Evolutionary conservation across 306 rosid genomes (phyloP).

Genomic region (Hippophae gyantsensis): DNA sequence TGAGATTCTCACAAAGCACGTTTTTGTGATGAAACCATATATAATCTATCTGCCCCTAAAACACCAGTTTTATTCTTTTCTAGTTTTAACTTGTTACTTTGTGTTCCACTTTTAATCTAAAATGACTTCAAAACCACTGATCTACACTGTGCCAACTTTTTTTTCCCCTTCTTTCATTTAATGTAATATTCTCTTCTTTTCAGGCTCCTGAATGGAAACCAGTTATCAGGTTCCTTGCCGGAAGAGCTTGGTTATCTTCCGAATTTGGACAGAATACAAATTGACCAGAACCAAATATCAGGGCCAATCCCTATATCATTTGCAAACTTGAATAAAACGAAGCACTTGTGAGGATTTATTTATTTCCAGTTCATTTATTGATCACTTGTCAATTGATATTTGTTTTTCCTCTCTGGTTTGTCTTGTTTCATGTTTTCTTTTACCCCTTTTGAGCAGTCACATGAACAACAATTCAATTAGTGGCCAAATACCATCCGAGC

Average conservation of each 20-base stretch:
- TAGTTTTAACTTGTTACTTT: no score
- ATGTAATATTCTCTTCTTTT: not conserved
- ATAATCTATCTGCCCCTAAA: no score
- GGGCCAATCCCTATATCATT: conserved; percentile 47
- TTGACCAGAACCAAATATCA: conserved; percentile 41
- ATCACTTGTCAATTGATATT: conserved; percentile 8
- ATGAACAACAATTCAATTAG: conserved; percentile 59
- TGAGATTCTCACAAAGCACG: not conserved
- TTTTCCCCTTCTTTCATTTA: no score
- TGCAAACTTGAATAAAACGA: conserved; percentile 33
- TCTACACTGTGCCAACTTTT: not conserved
- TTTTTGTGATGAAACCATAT: no score
- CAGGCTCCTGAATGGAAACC: conserved; percentile 57
- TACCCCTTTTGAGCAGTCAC: conserved; percentile 31
- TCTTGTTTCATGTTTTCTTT: conserved; percentile 17
- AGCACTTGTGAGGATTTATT: conserved; percentile 41
- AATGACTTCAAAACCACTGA: not conserved
- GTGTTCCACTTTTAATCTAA: not conserved
- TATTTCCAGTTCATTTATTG: conserved; percentile 12
- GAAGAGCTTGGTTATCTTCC: conserved; percentile 51
- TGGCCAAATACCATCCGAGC: conserved; percentile 42
- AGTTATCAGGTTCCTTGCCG: conserved; percentile 44
- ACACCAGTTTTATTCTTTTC: no score
- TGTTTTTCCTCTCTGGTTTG: conserved; percentile 20
- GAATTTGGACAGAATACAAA: conserved; percentile 38